Conservation (phyloP, 176 grass and related monocot species). For the Aegilops umbellulata region DNA sequence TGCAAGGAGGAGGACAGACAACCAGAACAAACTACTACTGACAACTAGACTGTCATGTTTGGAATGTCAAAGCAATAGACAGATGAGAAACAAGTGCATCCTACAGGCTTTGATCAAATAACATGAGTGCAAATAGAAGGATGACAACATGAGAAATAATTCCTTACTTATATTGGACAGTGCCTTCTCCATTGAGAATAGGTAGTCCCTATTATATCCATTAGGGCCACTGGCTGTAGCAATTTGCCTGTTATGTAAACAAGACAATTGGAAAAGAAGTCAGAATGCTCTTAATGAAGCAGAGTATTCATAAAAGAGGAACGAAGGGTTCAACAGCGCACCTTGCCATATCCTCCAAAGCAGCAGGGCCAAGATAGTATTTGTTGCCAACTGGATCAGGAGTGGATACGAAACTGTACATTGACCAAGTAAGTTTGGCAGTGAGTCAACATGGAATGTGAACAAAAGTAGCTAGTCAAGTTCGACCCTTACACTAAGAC, state of each 20-base stretch:
- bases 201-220: slow-evolving; percentile 89
- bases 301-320: background rate
- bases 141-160: background rate
- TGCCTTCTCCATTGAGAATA: slow-evolving; percentile 96
- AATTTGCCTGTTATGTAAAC: slow-evolving; percentile 67
- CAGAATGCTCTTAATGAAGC: slow-evolving; percentile 2
- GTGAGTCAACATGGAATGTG: background rate
- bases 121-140: background rate
- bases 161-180: slow-evolving; percentile 74
- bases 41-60: background rate
- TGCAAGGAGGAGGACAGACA: background rate
- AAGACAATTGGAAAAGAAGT: slow-evolving; percentile 15
- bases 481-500: slow-evolving; percentile 70
- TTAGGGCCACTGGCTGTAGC: slow-evolving; percentile 85
- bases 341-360: slow-evolving; percentile 87
- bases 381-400: slow-evolving; percentile 75
- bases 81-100: background rate
- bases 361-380: slow-evolving; percentile 88
- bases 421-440: background rate
- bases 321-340: slow-evolving; percentile 5
- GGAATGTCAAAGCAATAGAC: background rate
- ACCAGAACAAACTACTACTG: background rate
- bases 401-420: slow-evolving; percentile 69
- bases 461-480: background rate
- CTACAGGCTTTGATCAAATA: slow-evolving; percentile 9